Conservation (phyloP, 768 basidiomycete species). For the Tricholoma hemisulphureum region DNA sequence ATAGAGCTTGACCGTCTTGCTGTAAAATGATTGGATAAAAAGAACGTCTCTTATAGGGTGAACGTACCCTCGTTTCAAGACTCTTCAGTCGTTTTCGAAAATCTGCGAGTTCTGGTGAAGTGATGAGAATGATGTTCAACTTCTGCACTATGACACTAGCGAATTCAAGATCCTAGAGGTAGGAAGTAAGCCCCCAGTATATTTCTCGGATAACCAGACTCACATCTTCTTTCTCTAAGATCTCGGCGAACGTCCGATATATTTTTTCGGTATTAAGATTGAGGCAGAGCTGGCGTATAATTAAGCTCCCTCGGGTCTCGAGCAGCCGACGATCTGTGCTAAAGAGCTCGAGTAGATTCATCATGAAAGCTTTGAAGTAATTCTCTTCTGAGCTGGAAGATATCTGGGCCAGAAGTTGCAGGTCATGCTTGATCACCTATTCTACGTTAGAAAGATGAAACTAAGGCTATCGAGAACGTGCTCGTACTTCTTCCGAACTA, state of each 20-base stretch:
- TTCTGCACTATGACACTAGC: slow-evolving; percentile 98
- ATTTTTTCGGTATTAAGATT: slow-evolving; percentile 95
- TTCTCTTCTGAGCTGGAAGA: slow-evolving; percentile 93
- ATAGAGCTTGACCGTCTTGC: slow-evolving; percentile 96
- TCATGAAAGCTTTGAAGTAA: slow-evolving; percentile 95
- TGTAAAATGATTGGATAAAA: slow-evolving; percentile 20
- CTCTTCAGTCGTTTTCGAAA: slow-evolving; percentile 92
- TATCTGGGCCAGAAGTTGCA: slow-evolving; percentile 95
- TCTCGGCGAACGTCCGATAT: slow-evolving; percentile 94
- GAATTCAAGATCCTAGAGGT: slow-evolving; percentile 86
- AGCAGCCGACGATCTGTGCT: slow-evolving; percentile 89
- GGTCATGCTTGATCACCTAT: slow-evolving; percentile 92
- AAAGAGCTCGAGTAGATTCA: slow-evolving; percentile 90
- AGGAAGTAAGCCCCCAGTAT: not conserved
- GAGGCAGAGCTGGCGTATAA: slow-evolving; percentile 91
- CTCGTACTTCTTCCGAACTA: slow-evolving; percentile 83
- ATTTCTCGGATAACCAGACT: not conserved
- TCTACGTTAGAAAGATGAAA: not conserved
- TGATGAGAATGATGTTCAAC: slow-evolving; percentile 93
- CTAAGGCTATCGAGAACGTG: not conserved
- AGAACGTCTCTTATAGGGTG: not conserved
- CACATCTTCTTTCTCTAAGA: slow-evolving; percentile 97
- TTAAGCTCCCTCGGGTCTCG: slow-evolving; percentile 90
- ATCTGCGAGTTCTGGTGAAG: slow-evolving; percentile 92
- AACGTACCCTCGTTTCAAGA: slow-evolving; percentile 81